Evolutionary conservation across 2,329 filamentous ascomycete genomes (phyloP).

Genomic region (Penicillium sp.): DNA sequence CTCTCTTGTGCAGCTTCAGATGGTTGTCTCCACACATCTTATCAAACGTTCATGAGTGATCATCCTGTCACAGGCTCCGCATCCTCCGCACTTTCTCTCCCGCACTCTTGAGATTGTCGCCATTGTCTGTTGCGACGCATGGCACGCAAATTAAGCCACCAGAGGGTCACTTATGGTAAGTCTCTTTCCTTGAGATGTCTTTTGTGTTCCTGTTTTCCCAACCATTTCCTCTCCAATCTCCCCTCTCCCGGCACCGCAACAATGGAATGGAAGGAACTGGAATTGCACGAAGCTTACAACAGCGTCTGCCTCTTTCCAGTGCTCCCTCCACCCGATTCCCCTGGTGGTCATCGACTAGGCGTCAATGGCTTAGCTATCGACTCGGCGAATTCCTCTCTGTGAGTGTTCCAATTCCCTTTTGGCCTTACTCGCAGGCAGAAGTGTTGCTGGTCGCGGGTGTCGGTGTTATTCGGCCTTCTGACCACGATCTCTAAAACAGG

Average conservation of each 20-base stretch:
- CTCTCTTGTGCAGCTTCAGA: constrained; percentile 7
- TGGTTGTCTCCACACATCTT: constrained; percentile 2
- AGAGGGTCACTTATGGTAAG: constrained; percentile 72
- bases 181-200: constrained; percentile 22
- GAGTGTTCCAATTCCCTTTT: constrained; percentile 43
- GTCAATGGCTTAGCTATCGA: constrained; percentile 95
- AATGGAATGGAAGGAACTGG: constrained; percentile 12
- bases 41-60: constrained; percentile 22
- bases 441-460: constrained; percentile 4
- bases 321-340: constrained; percentile 72
- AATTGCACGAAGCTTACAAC: neutral
- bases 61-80: constrained; percentile 27
- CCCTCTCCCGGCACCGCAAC: neutral
- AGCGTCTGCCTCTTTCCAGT: constrained; percentile 51
- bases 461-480: constrained; percentile 24
- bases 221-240: neutral
- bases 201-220: neutral
- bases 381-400: constrained; percentile 82
- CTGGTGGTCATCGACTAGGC: constrained; percentile 87
- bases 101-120: constrained; percentile 22
- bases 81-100: constrained; percentile 27
- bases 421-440: neutral
- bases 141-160: constrained; percentile 70
- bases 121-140: constrained; percentile 47
- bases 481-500: constrained; percentile 52